phyloP scores from a whole-genome alignment of 805 yeast species.

The Wickerhamomyces alni region DNA sequence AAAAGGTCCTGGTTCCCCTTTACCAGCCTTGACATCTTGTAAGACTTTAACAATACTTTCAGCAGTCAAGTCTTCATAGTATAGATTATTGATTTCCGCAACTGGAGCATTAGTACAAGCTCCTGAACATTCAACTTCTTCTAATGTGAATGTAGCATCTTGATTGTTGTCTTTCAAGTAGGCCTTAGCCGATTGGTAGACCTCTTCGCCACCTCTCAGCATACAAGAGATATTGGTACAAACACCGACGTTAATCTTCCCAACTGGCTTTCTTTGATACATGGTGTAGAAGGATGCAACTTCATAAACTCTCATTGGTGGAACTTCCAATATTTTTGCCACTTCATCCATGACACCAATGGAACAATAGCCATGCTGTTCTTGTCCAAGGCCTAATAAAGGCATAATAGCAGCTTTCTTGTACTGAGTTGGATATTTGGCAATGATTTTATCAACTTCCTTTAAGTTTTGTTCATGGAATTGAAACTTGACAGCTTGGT shows the following conservation, averaged over 20 bases:
- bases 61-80: conserved; percentile 72
- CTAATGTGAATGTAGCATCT: conserved; percentile 72
- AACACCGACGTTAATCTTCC: conserved; percentile 75
- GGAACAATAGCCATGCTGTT: conserved; percentile 82
- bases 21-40: conserved; percentile 58
- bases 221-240: conserved; percentile 91
- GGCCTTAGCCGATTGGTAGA: conserved; percentile 61
- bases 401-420: conserved; percentile 90
- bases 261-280: conserved; percentile 84
- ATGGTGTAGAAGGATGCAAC: conserved; percentile 90
- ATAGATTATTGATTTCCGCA: conserved; percentile 80
- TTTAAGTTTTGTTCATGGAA: conserved; percentile 58
- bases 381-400: conserved; percentile 77
- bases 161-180: conserved; percentile 63
- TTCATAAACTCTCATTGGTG: conserved; percentile 91
- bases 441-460: conserved; percentile 67
- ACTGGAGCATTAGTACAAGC: conserved; percentile 92
- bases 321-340: conserved; percentile 78
- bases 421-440: conserved; percentile 81
- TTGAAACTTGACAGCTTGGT: conserved; percentile 63
- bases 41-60: conserved; percentile 57
- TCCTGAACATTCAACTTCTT: conserved; percentile 88
- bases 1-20: conserved; percentile 63
- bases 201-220: conserved; percentile 75
- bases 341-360: conserved; percentile 87